Conservation (phyloP, 2,329 filamentous ascomycete genomes). For the Domatiomyces globalis region DNA sequence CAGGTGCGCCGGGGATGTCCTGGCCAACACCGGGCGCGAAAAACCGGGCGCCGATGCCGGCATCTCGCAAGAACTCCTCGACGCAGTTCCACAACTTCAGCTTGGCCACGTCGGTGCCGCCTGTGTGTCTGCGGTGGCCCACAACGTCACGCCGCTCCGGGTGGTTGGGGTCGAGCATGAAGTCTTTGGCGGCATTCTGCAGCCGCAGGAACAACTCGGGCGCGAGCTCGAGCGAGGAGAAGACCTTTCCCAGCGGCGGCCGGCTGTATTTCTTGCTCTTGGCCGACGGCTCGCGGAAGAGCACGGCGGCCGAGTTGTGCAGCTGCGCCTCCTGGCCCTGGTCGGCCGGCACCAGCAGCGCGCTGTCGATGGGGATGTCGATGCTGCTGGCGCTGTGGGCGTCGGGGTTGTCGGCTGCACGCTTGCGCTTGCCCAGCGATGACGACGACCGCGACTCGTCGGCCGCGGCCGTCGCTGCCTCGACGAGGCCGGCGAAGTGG, state of each 20-base stretch:
- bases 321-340: slow-evolving; percentile 25
- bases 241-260: slow-evolving; percentile 44
- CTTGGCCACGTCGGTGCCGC: slow-evolving; percentile 44
- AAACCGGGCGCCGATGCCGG: slow-evolving; percentile 38
- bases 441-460: slow-evolving; percentile 20
- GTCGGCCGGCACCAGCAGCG: slow-evolving; percentile 19
- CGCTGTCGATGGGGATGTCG: slow-evolving; percentile 21
- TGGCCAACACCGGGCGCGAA: slow-evolving; percentile 25
- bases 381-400: slow-evolving; percentile 21
- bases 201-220: slow-evolving; percentile 43
- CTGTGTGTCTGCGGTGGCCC: slow-evolving; percentile 38
- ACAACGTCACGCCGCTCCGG: slow-evolving; percentile 44
- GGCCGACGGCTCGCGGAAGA: slow-evolving; percentile 36
- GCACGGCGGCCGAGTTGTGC: slow-evolving; percentile 38
- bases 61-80: slow-evolving; percentile 37
- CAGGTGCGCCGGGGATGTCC: slow-evolving; percentile 25
- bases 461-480: slow-evolving; percentile 33
- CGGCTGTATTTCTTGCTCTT: slow-evolving; percentile 43
- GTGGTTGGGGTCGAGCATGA: slow-evolving; percentile 42
- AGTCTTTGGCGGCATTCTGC: slow-evolving; percentile 41
- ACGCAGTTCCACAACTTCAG: slow-evolving; percentile 43
- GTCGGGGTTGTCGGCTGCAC: slow-evolving; percentile 27
- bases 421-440: slow-evolving; percentile 25
- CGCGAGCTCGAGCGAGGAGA: slow-evolving; percentile 40
- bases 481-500: slow-evolving; percentile 32